Conservation (phyloP, 495 filamentous ascomycete species). For the Glonium stellatum region DNA sequence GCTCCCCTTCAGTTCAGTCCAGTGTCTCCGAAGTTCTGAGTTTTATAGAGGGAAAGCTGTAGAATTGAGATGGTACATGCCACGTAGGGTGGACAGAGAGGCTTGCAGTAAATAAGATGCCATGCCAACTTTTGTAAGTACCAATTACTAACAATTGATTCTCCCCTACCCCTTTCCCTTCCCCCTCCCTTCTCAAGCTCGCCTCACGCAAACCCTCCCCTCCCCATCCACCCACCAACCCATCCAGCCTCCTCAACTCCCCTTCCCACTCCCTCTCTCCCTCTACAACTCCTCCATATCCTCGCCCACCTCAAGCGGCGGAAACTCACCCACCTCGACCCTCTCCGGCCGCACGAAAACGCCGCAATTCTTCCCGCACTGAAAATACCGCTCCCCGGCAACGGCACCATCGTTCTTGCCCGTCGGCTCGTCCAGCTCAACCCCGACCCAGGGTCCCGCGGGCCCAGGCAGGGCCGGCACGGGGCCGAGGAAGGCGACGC, state of each 20-base stretch:
- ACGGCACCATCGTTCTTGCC: conserved; percentile 89
- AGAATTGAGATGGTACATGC: background rate
- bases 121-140: background rate
- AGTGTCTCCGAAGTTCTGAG: background rate
- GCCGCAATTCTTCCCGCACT: conserved; percentile 63
- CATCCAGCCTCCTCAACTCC: background rate
- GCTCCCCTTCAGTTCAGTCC: background rate
- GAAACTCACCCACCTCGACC: conserved; percentile 81
- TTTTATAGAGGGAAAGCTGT: background rate
- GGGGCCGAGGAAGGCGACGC: conserved; percentile 72
- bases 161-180: background rate
- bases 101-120: background rate
- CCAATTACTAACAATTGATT: background rate
- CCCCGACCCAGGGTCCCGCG: conserved; percentile 67
- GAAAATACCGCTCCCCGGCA: conserved; percentile 70
- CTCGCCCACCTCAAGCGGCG: conserved; percentile 50
- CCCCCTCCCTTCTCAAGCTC: background rate
- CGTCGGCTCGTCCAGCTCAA: conserved; percentile 77
- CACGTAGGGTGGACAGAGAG: background rate
- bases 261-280: background rate
- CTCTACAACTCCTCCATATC: conserved; percentile 80
- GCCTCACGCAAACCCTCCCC: background rate
- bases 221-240: background rate
- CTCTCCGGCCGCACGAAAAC: conserved; percentile 86
- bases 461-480: conserved; percentile 70